Conservation (phyloP, 2,329 filamentous ascomycete genomes). For the Didymella glomerata region DNA sequence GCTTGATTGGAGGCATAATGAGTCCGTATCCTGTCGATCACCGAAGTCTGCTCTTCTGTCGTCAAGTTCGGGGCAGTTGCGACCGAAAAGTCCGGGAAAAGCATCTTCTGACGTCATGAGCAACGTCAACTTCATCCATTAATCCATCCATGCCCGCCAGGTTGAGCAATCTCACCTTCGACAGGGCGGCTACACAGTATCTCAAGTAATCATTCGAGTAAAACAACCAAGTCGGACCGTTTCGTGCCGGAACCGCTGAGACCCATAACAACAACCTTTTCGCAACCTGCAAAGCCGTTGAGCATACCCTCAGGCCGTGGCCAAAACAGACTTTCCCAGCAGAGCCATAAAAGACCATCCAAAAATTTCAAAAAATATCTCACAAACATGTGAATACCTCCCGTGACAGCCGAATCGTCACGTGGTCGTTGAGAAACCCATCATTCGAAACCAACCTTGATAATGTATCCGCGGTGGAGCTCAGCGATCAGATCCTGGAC, state of each 20-base stretch:
- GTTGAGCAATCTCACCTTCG: not conserved
- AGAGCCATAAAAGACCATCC: not conserved
- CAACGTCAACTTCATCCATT: not conserved
- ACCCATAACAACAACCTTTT: no score
- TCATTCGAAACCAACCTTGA: conserved; percentile 20
- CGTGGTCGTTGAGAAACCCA: no score
- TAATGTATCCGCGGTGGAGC: conserved; percentile 15
- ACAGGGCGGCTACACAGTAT: not conserved
- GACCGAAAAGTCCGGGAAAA: not conserved
- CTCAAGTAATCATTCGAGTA: not conserved
- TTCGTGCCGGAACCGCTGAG: no score
- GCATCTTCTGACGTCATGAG: conserved; percentile 7
- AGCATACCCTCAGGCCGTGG: no score
- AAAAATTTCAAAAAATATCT: not conserved
- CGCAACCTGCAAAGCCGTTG: no score
- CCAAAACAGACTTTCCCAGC: no score
- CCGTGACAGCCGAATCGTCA: not conserved
- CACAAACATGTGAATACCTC: no score
- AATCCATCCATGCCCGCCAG: not conserved
- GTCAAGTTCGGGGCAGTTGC: conserved; percentile 6
- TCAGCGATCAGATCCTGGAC: conserved; percentile 19
- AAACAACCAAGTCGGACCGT: no score
- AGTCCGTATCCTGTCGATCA: not conserved
- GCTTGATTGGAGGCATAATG: conserved; percentile 18
- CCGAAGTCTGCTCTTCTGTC: not conserved